Base-by-base conservation (phyloP, 169 alveolate genomes). In the Babesia caballi region DNA sequence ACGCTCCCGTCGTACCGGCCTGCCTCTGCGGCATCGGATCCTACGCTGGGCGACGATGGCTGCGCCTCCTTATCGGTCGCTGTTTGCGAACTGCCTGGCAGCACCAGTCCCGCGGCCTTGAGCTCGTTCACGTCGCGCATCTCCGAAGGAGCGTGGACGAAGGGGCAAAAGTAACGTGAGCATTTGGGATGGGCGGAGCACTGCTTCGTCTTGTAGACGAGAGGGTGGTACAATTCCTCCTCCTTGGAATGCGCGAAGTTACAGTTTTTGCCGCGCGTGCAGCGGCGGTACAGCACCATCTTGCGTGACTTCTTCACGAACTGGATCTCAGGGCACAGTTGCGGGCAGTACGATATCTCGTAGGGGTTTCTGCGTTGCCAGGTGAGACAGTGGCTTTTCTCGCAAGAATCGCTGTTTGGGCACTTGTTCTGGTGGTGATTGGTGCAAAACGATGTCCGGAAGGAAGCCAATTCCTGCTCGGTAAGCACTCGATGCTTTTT, bases 181-280 rank as follows among this genome's bases (percentile, higher is more conserved):
- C 96, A 93, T 38, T 83, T 85, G 54, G 94, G 91, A 82, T 78
- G 66, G 47, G 90, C 90, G 41, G 92, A 84, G 53, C 95, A 92
- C 36, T 87, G 84, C 58, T 91, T 86, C 19, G 97, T 94, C 86
- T 94, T 94, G 74, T 92, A 94, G 47, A 90, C 88, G 54, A 94
- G 84, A 0, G 97, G 97, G 60, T 94, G 97, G 65, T 94, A 94
- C 42, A 88, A 76, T 25, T 92, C 92, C 87, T 94, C 97, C 47
- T 94, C 97, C 51, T 88, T 71, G 35, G 95, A 89, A 69, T 94
- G 97, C 0, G 97, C 96, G 65, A 94, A 94, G 49, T 94, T 94
- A 56, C 97, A 94, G 60, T 85, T 89, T 49, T 90, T 92, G 2
- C 96, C 96, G 32, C 96, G 71, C 12, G 88, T 90, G 57, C 97